phyloP scores from a whole-genome alignment of 164 flowering plant genomes.

The Santalum album region DNA sequence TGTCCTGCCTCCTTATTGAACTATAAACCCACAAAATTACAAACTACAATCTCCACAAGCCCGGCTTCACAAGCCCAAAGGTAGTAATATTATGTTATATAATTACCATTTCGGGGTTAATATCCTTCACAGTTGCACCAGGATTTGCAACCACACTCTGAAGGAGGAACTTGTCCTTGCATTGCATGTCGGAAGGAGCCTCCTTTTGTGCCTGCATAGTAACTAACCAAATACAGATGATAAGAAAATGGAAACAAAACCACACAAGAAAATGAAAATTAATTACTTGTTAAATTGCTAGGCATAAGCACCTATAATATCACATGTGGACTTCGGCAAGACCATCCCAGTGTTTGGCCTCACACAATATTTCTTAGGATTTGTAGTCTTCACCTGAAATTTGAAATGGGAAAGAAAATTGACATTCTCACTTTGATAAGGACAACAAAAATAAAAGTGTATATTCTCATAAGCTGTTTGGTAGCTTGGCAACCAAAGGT shows the following conservation, averaged over 20 bases:
- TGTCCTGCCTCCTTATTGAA: constrained; percentile 54
- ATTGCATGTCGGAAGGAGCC: constrained; percentile 30
- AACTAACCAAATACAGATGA: constrained; percentile 20
- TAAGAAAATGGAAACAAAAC: not conserved
- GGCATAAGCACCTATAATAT: constrained; percentile 36
- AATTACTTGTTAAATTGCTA: not conserved
- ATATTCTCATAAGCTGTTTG: not conserved
- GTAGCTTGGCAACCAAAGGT: not conserved
- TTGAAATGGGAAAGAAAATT: not conserved
- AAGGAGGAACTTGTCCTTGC: constrained; percentile 34
- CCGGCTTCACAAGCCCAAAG: not conserved
- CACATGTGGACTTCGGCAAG: constrained; percentile 49
- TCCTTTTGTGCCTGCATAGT: constrained; percentile 47
- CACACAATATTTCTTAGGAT: constrained; percentile 73
- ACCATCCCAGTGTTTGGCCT: constrained; percentile 71
- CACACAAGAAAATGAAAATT: not conserved
- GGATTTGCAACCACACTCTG: constrained; percentile 24
- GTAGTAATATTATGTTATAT: not conserved
- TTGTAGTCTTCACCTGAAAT: constrained; percentile 68
- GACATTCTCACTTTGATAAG: not conserved
- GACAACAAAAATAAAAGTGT: not conserved
- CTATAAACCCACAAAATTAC: constrained; percentile 18
- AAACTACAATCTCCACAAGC: not conserved
- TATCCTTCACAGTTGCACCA: constrained; percentile 20
- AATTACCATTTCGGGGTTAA: constrained; percentile 33